Percentiles rank a stretch among this genome's conserved stretches.
Evolutionary conservation across 106 monocot genomes (phyloP).

Genomic region (Amphibolis antarctica): DNA sequence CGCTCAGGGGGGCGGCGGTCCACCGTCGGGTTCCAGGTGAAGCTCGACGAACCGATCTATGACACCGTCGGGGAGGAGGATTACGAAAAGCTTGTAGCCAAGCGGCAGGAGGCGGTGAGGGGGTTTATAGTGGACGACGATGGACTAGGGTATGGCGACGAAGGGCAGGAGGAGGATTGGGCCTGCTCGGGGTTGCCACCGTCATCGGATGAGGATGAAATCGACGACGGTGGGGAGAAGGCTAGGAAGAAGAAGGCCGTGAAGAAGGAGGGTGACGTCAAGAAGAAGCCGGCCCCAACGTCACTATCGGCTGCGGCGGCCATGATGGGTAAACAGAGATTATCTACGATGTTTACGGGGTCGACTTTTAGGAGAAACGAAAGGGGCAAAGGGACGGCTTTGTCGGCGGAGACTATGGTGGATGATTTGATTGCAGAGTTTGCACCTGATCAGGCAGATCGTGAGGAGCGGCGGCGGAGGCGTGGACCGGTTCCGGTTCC

Average conservation of each 20-base stretch:
- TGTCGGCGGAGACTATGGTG: slow-evolving; percentile 57
- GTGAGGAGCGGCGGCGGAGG: slow-evolving; percentile 48
- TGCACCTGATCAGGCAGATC: slow-evolving; percentile 62
- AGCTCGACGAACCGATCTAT: slow-evolving; percentile 77
- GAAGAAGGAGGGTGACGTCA: background rate
- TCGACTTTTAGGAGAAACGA: slow-evolving; percentile 55
- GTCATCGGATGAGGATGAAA: slow-evolving; percentile 34
- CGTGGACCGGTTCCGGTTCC: background rate
- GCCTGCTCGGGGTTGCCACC: slow-evolving; percentile 28
- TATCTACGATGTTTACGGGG: slow-evolving; percentile 76
- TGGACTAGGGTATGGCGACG: slow-evolving; percentile 81
- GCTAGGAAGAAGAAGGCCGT: slow-evolving; percentile 16
- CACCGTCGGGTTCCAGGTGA: slow-evolving; percentile 33
- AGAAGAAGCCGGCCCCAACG: slow-evolving; percentile 11
- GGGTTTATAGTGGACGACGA: slow-evolving; percentile 88
- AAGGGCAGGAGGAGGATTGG: slow-evolving; percentile 95
- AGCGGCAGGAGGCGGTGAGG: slow-evolving; percentile 47
- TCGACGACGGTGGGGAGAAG: slow-evolving; percentile 17
- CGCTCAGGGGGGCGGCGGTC: slow-evolving; percentile 33
- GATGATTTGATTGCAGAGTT: slow-evolving; percentile 82
- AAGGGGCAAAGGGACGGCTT: slow-evolving; percentile 25
- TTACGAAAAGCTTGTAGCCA: slow-evolving; percentile 65
- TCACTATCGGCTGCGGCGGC: slow-evolving; percentile 52
- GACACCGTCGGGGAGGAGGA: slow-evolving; percentile 80
- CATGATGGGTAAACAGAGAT: slow-evolving; percentile 52